phyloP scores from a whole-genome alignment of 1,284 basidiomycete genomes.

The Marasmius fiardii region DNA sequence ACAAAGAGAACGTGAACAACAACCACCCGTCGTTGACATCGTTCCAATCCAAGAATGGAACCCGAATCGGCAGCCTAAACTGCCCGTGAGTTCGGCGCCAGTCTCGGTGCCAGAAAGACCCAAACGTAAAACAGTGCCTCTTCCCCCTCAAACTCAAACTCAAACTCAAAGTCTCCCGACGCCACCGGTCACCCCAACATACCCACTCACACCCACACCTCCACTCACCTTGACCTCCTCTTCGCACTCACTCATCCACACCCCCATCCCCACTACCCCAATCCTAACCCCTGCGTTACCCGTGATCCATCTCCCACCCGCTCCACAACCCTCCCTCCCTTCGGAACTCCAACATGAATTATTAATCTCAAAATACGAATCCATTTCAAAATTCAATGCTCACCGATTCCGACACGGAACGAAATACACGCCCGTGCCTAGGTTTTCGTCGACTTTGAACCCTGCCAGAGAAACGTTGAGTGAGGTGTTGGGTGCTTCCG shows the following conservation, averaged over 20 bases:
- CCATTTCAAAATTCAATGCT: background rate
- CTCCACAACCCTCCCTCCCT: background rate
- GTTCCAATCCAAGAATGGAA: background rate
- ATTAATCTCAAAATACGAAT: background rate
- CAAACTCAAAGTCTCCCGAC: too few species aligned
- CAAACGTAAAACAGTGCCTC: too few species aligned
- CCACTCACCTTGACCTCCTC: background rate
- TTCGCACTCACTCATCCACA: background rate
- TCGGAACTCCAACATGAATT: background rate
- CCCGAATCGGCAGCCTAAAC: too few species aligned
- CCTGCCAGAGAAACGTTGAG: background rate
- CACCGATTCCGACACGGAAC: background rate
- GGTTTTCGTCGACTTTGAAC: background rate
- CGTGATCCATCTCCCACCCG: background rate
- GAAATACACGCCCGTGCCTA: background rate
- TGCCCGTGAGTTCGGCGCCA: too few species aligned
- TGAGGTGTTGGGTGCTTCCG: background rate
- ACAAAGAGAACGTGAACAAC: background rate
- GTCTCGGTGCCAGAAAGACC: too few species aligned
- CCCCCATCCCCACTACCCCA: background rate
- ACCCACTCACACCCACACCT: too few species aligned
- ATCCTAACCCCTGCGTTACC: background rate
- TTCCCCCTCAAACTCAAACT: too few species aligned
- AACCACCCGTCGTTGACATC: background rate
- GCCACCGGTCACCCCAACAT: too few species aligned